phyloP scores from a whole-genome alignment of 768 basidiomycete species.

The Tylopilus cervinicoccineus region DNA sequence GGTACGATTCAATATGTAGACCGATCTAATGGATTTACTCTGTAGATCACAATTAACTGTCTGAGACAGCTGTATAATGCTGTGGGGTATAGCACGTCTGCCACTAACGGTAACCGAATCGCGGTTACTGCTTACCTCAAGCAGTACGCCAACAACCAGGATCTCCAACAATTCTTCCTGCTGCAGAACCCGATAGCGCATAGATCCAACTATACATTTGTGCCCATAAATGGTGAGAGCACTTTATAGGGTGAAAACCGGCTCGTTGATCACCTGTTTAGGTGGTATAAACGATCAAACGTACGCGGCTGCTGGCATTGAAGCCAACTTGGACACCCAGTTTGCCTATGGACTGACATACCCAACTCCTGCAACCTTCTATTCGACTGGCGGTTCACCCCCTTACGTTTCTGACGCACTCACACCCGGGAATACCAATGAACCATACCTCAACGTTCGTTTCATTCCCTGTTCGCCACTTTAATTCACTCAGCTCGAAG shows the following conservation, averaged over 20 bases:
- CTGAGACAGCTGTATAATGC: constrained; percentile 55
- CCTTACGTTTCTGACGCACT: constrained; percentile 49
- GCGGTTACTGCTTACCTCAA: constrained; percentile 54
- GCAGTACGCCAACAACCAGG: constrained; percentile 49
- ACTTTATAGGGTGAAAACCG: neutral
- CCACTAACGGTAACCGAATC: constrained; percentile 44
- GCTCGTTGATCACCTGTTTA: constrained; percentile 23
- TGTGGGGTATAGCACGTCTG: constrained; percentile 41
- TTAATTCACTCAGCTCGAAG: neutral
- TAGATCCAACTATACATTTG: constrained; percentile 47
- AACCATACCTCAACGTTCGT: constrained; percentile 45
- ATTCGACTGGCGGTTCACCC: constrained; percentile 58
- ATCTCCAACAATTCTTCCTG: constrained; percentile 49
- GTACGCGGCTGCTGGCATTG: constrained; percentile 47
- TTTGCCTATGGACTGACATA: constrained; percentile 62
- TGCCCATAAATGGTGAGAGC: constrained; percentile 50
- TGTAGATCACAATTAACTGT: constrained; percentile 50
- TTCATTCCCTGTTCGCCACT: neutral
- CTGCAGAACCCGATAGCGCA: constrained; percentile 46
- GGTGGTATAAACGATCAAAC: constrained; percentile 62
- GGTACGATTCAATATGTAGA: neutral
- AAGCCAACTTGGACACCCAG: constrained; percentile 68
- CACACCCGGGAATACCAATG: constrained; percentile 42
- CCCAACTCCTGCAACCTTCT: constrained; percentile 58
- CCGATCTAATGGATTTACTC: neutral